Evolutionary conservation across 2,329 filamentous ascomycete genomes (phyloP).

Genomic region (Colletotrichum tamarilloi): DNA sequence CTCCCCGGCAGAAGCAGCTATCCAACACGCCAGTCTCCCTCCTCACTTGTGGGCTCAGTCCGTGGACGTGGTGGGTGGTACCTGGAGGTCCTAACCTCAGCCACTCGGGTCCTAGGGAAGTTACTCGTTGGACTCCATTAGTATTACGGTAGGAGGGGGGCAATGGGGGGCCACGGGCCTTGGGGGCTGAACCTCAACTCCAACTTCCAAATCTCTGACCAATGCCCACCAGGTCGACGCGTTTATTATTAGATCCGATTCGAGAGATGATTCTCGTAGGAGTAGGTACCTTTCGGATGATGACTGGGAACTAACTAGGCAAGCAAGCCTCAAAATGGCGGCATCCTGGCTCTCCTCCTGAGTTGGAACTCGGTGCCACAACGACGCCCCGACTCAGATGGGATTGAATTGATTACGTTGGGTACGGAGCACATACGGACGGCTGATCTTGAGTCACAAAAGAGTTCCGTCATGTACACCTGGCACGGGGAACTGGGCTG

Average conservation of each 20-base stretch:
- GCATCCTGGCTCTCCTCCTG: neutral
- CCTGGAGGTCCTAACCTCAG: neutral
- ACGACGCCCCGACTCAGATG: no score
- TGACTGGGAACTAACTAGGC: no score
- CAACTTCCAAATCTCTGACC: no score
- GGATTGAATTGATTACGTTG: neutral
- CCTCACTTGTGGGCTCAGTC: neutral
- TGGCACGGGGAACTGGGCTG: no score
- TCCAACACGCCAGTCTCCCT: neutral
- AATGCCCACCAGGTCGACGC: neutral
- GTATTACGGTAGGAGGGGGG: neutral
- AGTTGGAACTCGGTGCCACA: no score
- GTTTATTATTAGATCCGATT: neutral
- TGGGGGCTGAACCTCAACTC: no score
- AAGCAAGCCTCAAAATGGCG: neutral
- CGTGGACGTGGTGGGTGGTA: neutral
- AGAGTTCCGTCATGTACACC: neutral
- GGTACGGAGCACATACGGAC: neutral
- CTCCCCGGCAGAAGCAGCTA: conserved; percentile 1
- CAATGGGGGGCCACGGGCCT: neutral
- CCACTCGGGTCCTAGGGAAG: neutral
- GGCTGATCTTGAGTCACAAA: neutral
- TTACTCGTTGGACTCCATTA: neutral
- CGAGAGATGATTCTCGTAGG: neutral
- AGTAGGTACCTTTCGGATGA: neutral